Evolutionary conservation across 208 protist species (phyloP), one percentile per base, ranked within the genome.

Genomic region (Leptomonas pyrrhocoris): DNA sequence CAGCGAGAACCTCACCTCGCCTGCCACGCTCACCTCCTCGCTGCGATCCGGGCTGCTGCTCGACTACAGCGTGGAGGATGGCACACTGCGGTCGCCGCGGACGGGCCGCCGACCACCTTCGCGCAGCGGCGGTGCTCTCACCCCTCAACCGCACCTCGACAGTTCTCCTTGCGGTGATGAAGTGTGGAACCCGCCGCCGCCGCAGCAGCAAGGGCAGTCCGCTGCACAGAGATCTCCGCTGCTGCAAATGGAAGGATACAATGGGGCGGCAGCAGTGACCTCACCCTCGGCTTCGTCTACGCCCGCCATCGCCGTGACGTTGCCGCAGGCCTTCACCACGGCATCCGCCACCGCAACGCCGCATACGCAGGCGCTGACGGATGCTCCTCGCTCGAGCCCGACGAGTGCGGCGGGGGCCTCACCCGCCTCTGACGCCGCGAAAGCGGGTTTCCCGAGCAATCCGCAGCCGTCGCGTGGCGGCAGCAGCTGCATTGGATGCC

Each of bases 31-130:
- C 25, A 19, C n/a, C 36, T 31, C 56, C n/a, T 34, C 50, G 7
- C 43, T 46, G 36, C 50, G n/a, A n/a, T n/a, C n/a, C n/a, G 42
- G 30, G 18, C 45, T 36, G 23, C 30, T 69, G 68, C 57, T 82
- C 6, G n/a, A 21, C 16, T 78, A 62, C 55, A 6, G 23, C 8
- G 42, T 79, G 34, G 55, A 62, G 53, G 67, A 72, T 43, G 67
- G 53, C 51, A 59, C 74, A 21, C 46, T 74, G 34, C 13, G 15
- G 11, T 74, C 74, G 0, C 58, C 73, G n/a, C 65, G 43, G 31
- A 73, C 56, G 19, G 21, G 36, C 46, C n/a, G 53, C 11, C 42
- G 59, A 1, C 23, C n/a, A 16, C 30, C 55, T n/a, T 60, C 63
- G 40, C 63, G 28, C 38, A 45, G 25, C 21, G 42, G 25, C 56